Evolutionary conservation across 495 filamentous ascomycete genomes (phyloP), one percentile per base, ranked within the genome.

Genomic region (Xylaria venustula): DNA sequence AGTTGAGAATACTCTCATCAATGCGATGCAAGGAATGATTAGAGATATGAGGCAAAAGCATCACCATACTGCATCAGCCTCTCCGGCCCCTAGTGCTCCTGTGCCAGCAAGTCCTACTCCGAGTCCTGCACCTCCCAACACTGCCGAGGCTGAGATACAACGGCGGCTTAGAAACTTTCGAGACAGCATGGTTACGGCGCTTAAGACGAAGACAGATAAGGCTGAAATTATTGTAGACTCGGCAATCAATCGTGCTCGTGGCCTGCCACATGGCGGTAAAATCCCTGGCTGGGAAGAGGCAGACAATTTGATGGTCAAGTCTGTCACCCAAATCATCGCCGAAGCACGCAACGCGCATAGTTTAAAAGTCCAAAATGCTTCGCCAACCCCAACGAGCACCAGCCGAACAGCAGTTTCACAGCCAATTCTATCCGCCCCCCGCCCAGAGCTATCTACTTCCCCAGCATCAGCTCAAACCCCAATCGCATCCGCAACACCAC

Each of bases 271-370:
- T 23, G 15, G 57, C 22, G 64, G 60, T 14, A 65, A 65, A 7
- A 62, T 71, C 49, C 66, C 57, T 44, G 67, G 67, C 19, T 71
- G 69, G 69, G 69, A 71, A n/a, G 67, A 69, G 58, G 69, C 69
- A 42, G 69, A 71, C 37, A 64, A 64, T 26, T 40, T 71, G 42
- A 71, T 71, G 67, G 64, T 67, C 11, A 71, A 67, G 46, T 69
- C 69, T 54, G 67, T 71, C 20, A 64, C 60, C 17, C 64, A 69
- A 60, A 71, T 71, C 34, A 69, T 71, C 42, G 66, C 59, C n/a
- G 68, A 71, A 36, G 68, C 64, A 14, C 68, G 68, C 7, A 65
- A 54, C 45, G 66, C 66, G 12, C 49, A 71, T 52, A 63, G 22
- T 19, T 51, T 64, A 14, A 59, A 60, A 36, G 22, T 41, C 9